Evolutionary conservation across 306 rosid species (phyloP).

Genomic region (Clitoria ternatea): DNA sequence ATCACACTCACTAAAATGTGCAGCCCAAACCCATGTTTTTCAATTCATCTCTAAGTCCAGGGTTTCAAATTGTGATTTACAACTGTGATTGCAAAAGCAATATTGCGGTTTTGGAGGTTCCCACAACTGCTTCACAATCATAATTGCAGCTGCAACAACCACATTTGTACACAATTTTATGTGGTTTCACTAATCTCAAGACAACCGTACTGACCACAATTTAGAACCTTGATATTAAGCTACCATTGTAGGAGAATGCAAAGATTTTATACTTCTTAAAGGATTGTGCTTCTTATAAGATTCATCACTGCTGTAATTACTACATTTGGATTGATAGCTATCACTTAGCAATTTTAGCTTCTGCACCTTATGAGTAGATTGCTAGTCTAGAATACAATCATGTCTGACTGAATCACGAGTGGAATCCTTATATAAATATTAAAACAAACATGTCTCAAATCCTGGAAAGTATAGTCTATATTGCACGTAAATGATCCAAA

Average conservation of each 20-base stretch:
- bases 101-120: background rate
- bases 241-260: background rate
- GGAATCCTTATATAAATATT: too few relatives aligned
- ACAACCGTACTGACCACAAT: background rate
- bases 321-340: background rate
- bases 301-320: background rate
- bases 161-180: background rate
- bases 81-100: background rate
- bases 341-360: background rate
- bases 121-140: background rate
- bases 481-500: background rate
- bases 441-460: slow-evolving; percentile 3
- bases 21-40: background rate
- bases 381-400: too few relatives aligned
- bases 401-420: too few relatives aligned
- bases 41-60: background rate
- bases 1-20: background rate
- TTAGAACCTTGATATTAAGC: background rate
- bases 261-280: background rate
- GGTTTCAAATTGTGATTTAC: background rate
- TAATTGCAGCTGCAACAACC: background rate
- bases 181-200: background rate
- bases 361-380: slow-evolving; percentile 1
- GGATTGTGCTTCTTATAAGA: background rate
- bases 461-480: background rate